Conservation (phyloP, 2,329 filamentous ascomycete species). For the Chrysosphaeria jannelii region DNA sequence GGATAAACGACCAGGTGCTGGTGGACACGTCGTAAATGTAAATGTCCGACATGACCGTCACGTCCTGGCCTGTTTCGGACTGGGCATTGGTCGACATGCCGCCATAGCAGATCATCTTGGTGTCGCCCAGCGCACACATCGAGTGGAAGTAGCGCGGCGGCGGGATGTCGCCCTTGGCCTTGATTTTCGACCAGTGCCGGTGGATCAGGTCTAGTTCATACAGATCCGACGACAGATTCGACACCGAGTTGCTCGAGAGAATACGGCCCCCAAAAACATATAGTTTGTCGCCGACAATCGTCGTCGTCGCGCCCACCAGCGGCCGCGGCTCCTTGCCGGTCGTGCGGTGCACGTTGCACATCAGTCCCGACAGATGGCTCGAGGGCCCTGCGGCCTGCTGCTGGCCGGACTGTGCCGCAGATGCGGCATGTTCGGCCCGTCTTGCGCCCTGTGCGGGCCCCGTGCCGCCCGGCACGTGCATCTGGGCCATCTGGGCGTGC, state of each 20-base stretch:
- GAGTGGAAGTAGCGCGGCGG: conserved; percentile 92
- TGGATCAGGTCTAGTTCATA: conserved; percentile 81
- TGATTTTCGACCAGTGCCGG: conserved; percentile 77
- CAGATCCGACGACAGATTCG: conserved; percentile 59
- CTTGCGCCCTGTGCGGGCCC: no score
- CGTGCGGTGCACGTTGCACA: conserved; percentile 52
- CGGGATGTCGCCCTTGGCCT: conserved; percentile 58
- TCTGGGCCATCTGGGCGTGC: conserved; percentile 4
- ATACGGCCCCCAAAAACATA: conserved; percentile 89
- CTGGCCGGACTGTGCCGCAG: no score
- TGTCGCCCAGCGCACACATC: conserved; percentile 75
- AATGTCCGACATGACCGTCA: conserved; percentile 93
- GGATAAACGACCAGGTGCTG: conserved; percentile 59
- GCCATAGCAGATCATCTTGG: conserved; percentile 90
- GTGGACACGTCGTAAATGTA: conserved; percentile 76
- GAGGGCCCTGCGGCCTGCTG: no score
- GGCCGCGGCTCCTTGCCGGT: conserved; percentile 78
- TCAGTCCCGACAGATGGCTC: conserved; percentile 30
- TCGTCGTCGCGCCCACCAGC: conserved; percentile 81
- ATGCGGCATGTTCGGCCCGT: no score
- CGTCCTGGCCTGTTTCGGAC: conserved; percentile 47
- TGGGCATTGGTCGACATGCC: conserved; percentile 57
- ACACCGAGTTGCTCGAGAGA: conserved; percentile 52
- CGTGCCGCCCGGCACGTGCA: no score
- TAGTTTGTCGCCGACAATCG: conserved; percentile 77